A percentile compares a stretch with the other conserved stretches of the same genome.
Conservation (phyloP, 2,329 filamentous ascomycete genomes). For the Epichloe scottii region DNA sequence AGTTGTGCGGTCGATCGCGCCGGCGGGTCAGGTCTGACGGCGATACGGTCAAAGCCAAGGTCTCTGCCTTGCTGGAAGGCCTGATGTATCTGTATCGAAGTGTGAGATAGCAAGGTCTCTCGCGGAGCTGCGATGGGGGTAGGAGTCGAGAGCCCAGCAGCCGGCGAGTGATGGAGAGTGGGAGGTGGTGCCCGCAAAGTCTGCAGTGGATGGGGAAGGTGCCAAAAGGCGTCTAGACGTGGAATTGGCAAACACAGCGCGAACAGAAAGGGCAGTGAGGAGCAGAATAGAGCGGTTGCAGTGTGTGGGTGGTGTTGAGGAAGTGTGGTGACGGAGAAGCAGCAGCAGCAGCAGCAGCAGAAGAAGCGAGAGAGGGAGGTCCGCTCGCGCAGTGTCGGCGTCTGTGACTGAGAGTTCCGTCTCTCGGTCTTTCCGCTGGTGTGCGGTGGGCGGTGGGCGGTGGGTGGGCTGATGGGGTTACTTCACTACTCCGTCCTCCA, state of each 20-base stretch:
- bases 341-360: background rate
- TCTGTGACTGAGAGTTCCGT: constrained; percentile 6
- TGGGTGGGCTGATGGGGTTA: background rate
- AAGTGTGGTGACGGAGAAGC: constrained; percentile 4
- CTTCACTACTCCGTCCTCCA: background rate
- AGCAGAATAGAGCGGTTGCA: background rate
- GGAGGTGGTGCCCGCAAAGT: constrained; percentile 1
- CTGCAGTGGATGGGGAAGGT: background rate
- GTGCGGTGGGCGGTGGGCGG: background rate
- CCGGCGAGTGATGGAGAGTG: background rate
- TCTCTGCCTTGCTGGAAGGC: background rate
- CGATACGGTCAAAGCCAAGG: background rate
- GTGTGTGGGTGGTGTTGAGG: background rate
- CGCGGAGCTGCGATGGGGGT: background rate
- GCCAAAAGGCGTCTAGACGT: background rate
- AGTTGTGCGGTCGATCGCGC: constrained; percentile 9
- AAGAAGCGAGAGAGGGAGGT: constrained; percentile 1
- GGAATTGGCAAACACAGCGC: constrained; percentile 2
- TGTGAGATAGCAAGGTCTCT: background rate
- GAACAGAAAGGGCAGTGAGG: background rate
- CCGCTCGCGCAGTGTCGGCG: constrained; percentile 6
- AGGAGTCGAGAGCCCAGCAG: background rate
- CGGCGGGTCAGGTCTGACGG: background rate
- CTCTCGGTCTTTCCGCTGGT: constrained; percentile 4
- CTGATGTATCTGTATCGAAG: background rate